These are phyloP conservation scores for Yamadazyma nakazawae DNA, from an alignment of 805 yeast genomes.

Conservation along the genomic window DNA sequence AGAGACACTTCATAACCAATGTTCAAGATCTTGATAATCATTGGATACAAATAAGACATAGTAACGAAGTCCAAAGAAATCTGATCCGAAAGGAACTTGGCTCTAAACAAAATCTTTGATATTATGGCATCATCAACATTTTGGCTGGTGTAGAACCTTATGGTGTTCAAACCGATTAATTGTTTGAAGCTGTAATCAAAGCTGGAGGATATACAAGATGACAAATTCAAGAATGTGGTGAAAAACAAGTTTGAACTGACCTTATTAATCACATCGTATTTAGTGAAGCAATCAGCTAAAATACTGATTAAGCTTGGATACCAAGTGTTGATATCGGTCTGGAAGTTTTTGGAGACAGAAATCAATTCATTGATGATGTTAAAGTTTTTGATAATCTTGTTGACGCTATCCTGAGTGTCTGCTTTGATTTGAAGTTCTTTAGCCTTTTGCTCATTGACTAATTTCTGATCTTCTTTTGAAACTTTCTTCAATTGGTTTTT, in stretches of 20 bases:
- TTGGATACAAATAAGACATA: constrained; percentile 71
- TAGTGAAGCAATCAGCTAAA: constrained; percentile 40
- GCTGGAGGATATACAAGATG: constrained; percentile 6
- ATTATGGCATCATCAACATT: constrained; percentile 50
- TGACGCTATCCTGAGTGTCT: constrained; percentile 30
- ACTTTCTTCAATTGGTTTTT: constrained; percentile 73
- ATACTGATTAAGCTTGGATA: constrained; percentile 9
- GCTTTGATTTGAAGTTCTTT: constrained; percentile 59
- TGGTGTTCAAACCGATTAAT: constrained; percentile 10
- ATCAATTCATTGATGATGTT: constrained; percentile 13
- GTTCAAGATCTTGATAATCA: constrained; percentile 64
- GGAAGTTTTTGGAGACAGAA: constrained; percentile 9
- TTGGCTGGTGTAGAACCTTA: constrained; percentile 54
- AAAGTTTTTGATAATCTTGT: constrained; percentile 11
- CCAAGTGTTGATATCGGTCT: constrained; percentile 14
- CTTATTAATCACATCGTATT: constrained; percentile 50
- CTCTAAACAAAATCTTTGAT: constrained; percentile 67
- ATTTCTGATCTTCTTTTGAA: constrained; percentile 70
- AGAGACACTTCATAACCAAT: constrained; percentile 61
- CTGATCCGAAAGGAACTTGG: constrained; percentile 73
- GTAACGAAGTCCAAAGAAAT: constrained; percentile 55
- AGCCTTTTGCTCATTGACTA: constrained; percentile 58
- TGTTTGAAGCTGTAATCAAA: constrained; percentile 11
- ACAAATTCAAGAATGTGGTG: constrained; percentile 8
- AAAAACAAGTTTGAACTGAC: constrained; percentile 45